A percentile compares a stretch with the other conserved stretches of the same genome.
These are phyloP conservation scores for Tulasnella sp. DNA, from an alignment of 768 basidiomycete genomes.

Conservation along the genomic window DNA sequence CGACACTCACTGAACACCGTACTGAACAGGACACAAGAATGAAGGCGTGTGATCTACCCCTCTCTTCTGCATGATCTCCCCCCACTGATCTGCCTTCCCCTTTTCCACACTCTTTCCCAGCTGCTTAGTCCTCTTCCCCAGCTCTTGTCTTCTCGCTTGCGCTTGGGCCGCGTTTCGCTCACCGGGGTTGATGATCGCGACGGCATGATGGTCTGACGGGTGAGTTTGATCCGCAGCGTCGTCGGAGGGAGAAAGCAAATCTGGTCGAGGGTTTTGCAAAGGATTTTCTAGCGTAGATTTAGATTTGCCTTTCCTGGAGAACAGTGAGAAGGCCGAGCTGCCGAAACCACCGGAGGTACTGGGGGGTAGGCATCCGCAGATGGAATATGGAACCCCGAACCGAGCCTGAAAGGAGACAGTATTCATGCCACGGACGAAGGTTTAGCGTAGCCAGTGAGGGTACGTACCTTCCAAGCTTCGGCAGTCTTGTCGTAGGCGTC, in stretches of 20 bases:
- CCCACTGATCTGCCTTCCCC: conserved; percentile 24
- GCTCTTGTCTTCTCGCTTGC: background rate
- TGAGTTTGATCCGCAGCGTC: conserved; percentile 28
- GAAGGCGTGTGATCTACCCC: conserved; percentile 13
- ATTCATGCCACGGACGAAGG: background rate
- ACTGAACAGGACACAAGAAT: conserved; percentile 13
- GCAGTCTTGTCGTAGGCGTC: conserved; percentile 50
- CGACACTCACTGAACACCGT: conserved; percentile 7
- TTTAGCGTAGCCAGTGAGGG: background rate
- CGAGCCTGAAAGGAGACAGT: conserved; percentile 37
- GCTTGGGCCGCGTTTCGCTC: conserved; percentile 3
- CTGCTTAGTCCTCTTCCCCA: background rate
- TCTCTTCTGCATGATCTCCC: conserved; percentile 18
- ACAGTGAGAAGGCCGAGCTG: background rate
- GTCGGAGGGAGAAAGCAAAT: conserved; percentile 26
- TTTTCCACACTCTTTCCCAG: background rate
- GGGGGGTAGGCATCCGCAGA: conserved; percentile 55
- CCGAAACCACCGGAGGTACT: background rate
- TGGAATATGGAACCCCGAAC: conserved; percentile 51
- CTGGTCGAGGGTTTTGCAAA: conserved; percentile 28
- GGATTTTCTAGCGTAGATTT: background rate
- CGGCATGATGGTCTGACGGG: conserved; percentile 28
- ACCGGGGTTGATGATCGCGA: conserved; percentile 23
- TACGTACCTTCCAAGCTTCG: conserved; percentile 44
- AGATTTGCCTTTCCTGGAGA: conserved; percentile 20